Evolutionary conservation across 176 grass and related monocot genomes (phyloP), one percentile per base, ranked within the genome.

Genomic region (Musa troglodytarum): DNA sequence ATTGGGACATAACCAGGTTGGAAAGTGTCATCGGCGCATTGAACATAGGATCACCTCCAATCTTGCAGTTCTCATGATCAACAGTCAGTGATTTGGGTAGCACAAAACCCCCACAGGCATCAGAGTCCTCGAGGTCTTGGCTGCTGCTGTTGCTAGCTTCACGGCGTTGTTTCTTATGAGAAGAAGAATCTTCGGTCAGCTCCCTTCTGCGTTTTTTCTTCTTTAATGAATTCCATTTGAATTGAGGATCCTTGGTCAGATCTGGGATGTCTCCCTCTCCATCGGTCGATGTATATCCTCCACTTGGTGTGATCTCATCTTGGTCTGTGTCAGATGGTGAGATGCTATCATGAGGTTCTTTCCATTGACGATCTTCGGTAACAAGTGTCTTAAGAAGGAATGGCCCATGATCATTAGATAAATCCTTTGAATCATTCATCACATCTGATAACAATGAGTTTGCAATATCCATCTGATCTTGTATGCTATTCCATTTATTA

Each of bases 1-100:
- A 93, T 81, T 81, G 87, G 49, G 90, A 93, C 84, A 97, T 89
- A 76, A 97, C 84, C 82, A 97, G 70, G 81, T 78, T 97, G 52
- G 85, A 83, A 24, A 83, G 74, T 73, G 88, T 67, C 26, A 77
- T 54, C 3, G 80, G 59, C 0, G 76, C 57, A 49, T 82, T 82
- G 63, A 87, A 97, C 61, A 79, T 52, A 20, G 82, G 77, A 11
- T 93, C 86, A 21, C 88, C 71, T 10, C 69, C 89, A 64, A 64
- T 87, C 82, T 97, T 93, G 82, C 86, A 97, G 72, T 81, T 74
- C 56, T 97, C 85, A 20, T 88, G 81, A 8, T 91, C 88, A 29
- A 58, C 74, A 5, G 83, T 76, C 28, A 53, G 49, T 19, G 82
- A 75, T 62, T 87, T 84, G n/a, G 81, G 88, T 20, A 89, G 71